Percentiles rank a stretch among this genome's conserved stretches.
Conservation (phyloP, 2,329 filamentous ascomycete genomes). For the Colletotrichum magnum region DNA sequence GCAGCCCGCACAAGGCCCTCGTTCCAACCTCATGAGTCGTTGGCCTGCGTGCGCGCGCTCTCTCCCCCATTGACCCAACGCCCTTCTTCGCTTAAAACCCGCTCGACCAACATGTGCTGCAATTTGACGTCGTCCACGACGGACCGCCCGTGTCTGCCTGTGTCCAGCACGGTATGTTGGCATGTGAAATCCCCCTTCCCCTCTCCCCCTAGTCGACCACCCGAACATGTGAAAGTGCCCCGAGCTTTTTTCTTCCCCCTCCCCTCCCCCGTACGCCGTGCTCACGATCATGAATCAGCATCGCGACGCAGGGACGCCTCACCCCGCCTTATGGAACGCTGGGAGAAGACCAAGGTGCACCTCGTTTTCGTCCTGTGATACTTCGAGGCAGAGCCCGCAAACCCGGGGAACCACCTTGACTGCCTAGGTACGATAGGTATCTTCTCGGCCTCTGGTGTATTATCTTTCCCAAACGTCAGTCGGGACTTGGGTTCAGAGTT, state of each 20-base stretch:
- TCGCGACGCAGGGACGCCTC: constrained; percentile 17
- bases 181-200: background rate
- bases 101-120: constrained; percentile 11
- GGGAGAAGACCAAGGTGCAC: background rate
- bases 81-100: background rate
- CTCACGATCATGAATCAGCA: constrained; percentile 14
- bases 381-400: too few species aligned
- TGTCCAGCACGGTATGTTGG: background rate
- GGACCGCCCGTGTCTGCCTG: background rate
- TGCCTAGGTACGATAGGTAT: too few species aligned
- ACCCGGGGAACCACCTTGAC: too few species aligned
- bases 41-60: background rate
- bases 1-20: background rate
- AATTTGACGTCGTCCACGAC: constrained; percentile 11
- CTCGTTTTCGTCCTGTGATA: constrained; percentile 8
- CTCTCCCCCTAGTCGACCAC: background rate
- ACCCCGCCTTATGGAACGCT: background rate
- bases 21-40: constrained; percentile 14
- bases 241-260: background rate
- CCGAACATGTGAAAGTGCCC: constrained; percentile 23
- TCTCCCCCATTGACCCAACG: background rate
- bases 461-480: too few species aligned
- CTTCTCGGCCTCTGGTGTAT: too few species aligned
- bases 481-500: background rate
- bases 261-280: background rate